Conservation (phyloP, 2,329 filamentous ascomycete species). For the Hymenoscyphus infarciens region DNA sequence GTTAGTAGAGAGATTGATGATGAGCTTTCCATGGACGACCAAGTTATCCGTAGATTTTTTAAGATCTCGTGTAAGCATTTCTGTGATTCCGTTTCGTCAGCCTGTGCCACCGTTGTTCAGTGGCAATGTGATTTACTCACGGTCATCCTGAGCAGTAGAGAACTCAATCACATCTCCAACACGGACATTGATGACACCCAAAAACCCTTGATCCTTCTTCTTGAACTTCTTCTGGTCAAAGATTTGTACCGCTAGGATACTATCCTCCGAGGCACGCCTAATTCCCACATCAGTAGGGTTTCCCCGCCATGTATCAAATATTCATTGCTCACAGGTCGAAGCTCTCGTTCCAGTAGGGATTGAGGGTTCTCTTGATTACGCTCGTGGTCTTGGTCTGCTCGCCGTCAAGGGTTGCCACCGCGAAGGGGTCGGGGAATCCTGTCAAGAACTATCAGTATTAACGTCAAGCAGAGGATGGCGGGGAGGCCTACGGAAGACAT, state of each 20-base stretch:
- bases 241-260: slow-evolving; percentile 95
- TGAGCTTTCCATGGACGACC: slow-evolving; percentile 95
- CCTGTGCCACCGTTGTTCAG: slow-evolving; percentile 11
- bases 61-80: slow-evolving; percentile 96
- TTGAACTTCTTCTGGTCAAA: slow-evolving; percentile 99
- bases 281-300: slow-evolving; percentile 24
- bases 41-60: slow-evolving; percentile 98
- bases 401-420: slow-evolving; percentile 92
- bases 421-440: slow-evolving; percentile 98
- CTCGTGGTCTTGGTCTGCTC: slow-evolving; percentile 98
- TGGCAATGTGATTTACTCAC: slow-evolving; percentile 49
- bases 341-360: slow-evolving; percentile 99
- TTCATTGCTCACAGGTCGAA: slow-evolving; percentile 80
- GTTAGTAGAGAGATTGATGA: slow-evolving; percentile 94
- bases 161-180: slow-evolving; percentile 94
- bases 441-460: slow-evolving; percentile 22
- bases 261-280: slow-evolving; percentile 89
- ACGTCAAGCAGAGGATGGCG: slow-evolving; percentile 6
- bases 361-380: slow-evolving; percentile 94
- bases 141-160: slow-evolving; percentile 86
- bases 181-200: slow-evolving; percentile 95
- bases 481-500: slow-evolving; percentile 85
- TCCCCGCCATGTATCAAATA: background rate
- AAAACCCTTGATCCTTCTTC: slow-evolving; percentile 99
- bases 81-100: slow-evolving; percentile 40